A percentile compares a stretch with the other conserved stretches of the same genome.
These are phyloP conservation scores for Ceratopteris richardii DNA, from an alignment of 75 land plant genomes.

Conservation along the genomic window DNA sequence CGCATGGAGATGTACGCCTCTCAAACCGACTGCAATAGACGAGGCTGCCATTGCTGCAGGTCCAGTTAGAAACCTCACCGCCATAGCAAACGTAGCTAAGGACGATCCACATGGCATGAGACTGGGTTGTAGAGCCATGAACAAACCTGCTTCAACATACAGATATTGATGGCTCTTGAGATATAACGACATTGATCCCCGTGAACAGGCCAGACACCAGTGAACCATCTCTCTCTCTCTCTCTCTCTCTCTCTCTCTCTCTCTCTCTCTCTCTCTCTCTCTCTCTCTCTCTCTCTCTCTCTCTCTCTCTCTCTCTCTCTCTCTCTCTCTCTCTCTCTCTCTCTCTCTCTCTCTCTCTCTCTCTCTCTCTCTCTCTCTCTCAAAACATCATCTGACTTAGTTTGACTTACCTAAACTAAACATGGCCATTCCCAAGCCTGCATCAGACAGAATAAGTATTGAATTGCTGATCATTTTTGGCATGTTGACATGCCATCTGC, in stretches of 20 bases:
- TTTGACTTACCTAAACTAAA: slow-evolving; percentile 51
- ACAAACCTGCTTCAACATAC: slow-evolving; percentile 46
- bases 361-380: too few species aligned
- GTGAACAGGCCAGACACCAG: too few species aligned
- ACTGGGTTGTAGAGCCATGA: slow-evolving; percentile 64
- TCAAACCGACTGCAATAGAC: slow-evolving; percentile 42
- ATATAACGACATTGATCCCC: too few species aligned
- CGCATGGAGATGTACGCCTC: slow-evolving; percentile 45
- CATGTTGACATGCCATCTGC: slow-evolving; percentile 56
- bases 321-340: too few species aligned
- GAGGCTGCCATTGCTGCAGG: slow-evolving; percentile 70
- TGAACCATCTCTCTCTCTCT: background rate
- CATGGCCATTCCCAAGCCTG: slow-evolving; percentile 77
- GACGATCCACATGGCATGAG: slow-evolving; percentile 48
- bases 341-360: too few species aligned
- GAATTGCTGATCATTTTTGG: slow-evolving; percentile 48
- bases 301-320: too few species aligned
- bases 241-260: background rate
- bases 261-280: too few species aligned
- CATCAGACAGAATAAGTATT: slow-evolving; percentile 54
- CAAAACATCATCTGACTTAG: too few species aligned
- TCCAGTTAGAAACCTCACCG: slow-evolving; percentile 52
- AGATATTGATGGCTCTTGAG: background rate
- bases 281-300: too few species aligned
- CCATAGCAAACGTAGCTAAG: slow-evolving; percentile 47